phyloP scores from a whole-genome alignment of 768 basidiomycete genomes.

The Rossbeevera mucosa region DNA sequence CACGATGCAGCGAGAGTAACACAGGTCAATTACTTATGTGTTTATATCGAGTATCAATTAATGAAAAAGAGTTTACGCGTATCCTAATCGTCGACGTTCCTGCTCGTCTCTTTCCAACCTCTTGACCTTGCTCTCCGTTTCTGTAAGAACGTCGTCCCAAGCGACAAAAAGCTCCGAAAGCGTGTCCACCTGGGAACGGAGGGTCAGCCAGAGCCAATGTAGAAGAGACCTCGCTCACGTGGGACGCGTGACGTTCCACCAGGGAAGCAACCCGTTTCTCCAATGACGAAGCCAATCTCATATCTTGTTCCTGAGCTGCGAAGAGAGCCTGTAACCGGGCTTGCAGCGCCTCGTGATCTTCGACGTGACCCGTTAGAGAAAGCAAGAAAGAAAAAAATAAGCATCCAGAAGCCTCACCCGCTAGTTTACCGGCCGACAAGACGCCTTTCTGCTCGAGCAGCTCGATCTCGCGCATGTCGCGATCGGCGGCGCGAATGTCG shows the following conservation, averaged over 20 bases:
- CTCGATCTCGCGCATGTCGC: slow-evolving; percentile 77
- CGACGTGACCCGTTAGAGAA: background rate
- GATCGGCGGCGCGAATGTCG: slow-evolving; percentile 78
- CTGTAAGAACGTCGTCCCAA: slow-evolving; percentile 77
- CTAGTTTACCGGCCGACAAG: slow-evolving; percentile 65
- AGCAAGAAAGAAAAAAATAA: background rate
- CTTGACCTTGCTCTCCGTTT: slow-evolving; percentile 55
- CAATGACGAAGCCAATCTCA: slow-evolving; percentile 49
- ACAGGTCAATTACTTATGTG: slow-evolving; percentile 15
- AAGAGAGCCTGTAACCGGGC: slow-evolving; percentile 64
- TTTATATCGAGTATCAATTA: slow-evolving; percentile 15
- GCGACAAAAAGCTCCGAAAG: slow-evolving; percentile 80
- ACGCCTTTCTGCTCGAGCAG: slow-evolving; percentile 66
- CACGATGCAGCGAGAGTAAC: slow-evolving; percentile 16
- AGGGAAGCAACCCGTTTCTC: slow-evolving; percentile 63
- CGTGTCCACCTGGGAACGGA: slow-evolving; percentile 58
- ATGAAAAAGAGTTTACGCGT: slow-evolving; percentile 34
- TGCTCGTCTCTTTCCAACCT: slow-evolving; percentile 57
- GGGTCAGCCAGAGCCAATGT: background rate
- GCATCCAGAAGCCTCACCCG: slow-evolving; percentile 38
- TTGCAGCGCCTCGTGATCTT: slow-evolving; percentile 61
- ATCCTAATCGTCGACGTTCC: slow-evolving; percentile 59
- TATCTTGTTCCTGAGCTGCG: slow-evolving; percentile 56
- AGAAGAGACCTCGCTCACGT: slow-evolving; percentile 40
- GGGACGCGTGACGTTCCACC: slow-evolving; percentile 65